These are phyloP conservation scores for Penstemon eatonii DNA, from an alignment of 257 asterid species.

Conservation along the genomic window DNA sequence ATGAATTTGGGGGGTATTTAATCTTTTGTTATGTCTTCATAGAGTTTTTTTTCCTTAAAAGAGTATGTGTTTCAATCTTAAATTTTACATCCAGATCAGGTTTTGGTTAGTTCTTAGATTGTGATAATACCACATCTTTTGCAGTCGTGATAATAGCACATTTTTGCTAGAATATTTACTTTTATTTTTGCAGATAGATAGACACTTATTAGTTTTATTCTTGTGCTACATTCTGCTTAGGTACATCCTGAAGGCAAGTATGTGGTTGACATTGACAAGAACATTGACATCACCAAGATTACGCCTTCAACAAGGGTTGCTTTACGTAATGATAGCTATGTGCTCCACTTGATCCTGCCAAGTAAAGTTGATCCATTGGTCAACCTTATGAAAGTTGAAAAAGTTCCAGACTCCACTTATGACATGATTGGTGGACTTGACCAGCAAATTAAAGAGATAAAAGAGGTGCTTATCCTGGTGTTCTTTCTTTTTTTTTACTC, in stretches of 20 bases:
- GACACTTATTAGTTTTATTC: not conserved
- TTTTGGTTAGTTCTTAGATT: conserved; percentile 6
- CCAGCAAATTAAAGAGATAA: conserved; percentile 71
- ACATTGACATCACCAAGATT: conserved; percentile 84
- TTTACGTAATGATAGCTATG: conserved; percentile 90
- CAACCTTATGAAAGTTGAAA: conserved; percentile 97
- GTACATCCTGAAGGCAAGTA: conserved; percentile 70
- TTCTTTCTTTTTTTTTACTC: not conserved
- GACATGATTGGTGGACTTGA: conserved; percentile 99
- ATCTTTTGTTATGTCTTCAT: not conserved
- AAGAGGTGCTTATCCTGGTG: conserved; percentile 39
- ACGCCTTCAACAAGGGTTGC: conserved; percentile 97
- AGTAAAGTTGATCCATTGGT: conserved; percentile 94
- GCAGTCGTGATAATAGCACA: not conserved
- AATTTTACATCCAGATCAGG: not conserved
- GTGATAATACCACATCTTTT: not conserved
- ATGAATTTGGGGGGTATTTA: no score
- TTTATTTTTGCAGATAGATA: not conserved
- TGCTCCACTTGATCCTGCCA: conserved; percentile 86
- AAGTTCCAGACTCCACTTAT: conserved; percentile 95
- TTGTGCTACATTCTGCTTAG: conserved; percentile 25
- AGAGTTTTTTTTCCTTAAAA: not conserved
- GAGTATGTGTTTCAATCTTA: not conserved
- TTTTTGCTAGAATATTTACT: not conserved
- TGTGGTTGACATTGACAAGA: conserved; percentile 87